Base-by-base conservation (phyloP, 1,284 basidiomycete genomes). In the Rhizoctonia solani region DNA sequence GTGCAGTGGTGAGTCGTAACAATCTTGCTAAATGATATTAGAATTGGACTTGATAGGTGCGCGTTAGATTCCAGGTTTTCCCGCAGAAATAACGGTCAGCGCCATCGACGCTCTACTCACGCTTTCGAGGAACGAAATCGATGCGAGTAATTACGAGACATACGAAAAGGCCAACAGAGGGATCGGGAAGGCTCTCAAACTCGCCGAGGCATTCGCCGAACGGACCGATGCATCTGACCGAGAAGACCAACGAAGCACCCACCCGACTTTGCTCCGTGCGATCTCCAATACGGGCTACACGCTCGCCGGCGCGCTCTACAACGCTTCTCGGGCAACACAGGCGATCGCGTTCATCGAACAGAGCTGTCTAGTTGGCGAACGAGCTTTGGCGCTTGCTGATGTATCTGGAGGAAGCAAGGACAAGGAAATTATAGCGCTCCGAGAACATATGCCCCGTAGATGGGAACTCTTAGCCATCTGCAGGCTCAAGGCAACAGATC, bases 281-380 rank as follows among this genome's bases (percentile, higher is more conserved):
- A 53, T 78, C 30, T 74, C 75, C 2, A 74, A 68, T 9, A 72
- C 73, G 3, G 75, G 75, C 29, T 79, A 78, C 70, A 79, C 79
- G 53, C 70, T 75, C 52, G 79, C 74, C 5, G 75, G 74, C 16
- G 73, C 72, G 37, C 71, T 78, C 5, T 81, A 76, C 71, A 76
- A 76, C 27, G 73, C 72, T 0, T 58, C 68, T 14, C 23, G 69
- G 19, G 56, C 66, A 16, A 41, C 69, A 11, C 39, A 55, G 13
- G 71, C 68, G 9, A 58, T 69, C 27, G 53, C 59, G 5, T 70
- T 72, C 55, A 58, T 69, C 11, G 46, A 68, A 19, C 23, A 66
- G 29, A 68, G 66, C n/a, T 69, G 68, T 9, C 46, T 69, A 29
- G 41, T 69, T 39, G 72, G 69, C 27, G 46, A 55, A 21, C 42